phyloP scores from a whole-genome alignment of 768 basidiomycete genomes.

The Amanita brunnescens region DNA sequence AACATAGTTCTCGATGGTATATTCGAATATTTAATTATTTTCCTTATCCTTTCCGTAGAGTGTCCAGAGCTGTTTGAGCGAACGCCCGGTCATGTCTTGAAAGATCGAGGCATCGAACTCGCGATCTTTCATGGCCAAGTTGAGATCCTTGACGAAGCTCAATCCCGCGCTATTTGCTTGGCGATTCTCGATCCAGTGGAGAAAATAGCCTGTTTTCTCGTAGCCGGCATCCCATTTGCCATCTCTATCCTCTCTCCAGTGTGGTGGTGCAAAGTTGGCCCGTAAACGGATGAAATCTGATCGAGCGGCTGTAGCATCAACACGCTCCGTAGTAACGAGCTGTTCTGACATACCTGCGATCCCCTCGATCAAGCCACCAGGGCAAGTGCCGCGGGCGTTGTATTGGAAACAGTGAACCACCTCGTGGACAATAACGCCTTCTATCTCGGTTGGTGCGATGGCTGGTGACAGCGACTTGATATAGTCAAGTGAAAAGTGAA shows the following conservation, averaged over 20 bases:
- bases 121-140: slow-evolving; percentile 38
- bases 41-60: slow-evolving; percentile 25
- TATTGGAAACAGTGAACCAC: slow-evolving; percentile 76
- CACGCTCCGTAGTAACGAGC: too few species aligned
- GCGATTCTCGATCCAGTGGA: slow-evolving; percentile 54
- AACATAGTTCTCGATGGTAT: not conserved
- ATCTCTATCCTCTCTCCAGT: slow-evolving; percentile 48
- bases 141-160: slow-evolving; percentile 50
- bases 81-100: slow-evolving; percentile 39
- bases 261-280: slow-evolving; percentile 52
- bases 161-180: slow-evolving; percentile 26
- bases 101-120: slow-evolving; percentile 47
- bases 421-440: slow-evolving; percentile 67
- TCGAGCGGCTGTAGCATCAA: not conserved
- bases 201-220: slow-evolving; percentile 64
- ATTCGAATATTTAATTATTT: not conserved
- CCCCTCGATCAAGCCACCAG: slow-evolving; percentile 70
- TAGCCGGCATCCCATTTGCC: slow-evolving; percentile 72
- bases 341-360: slow-evolving; percentile 48
- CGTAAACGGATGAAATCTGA: slow-evolving; percentile 66
- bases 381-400: slow-evolving; percentile 50
- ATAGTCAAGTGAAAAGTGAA: slow-evolving; percentile 64
- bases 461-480: slow-evolving; percentile 28
- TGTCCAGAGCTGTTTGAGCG: slow-evolving; percentile 50
- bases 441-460: slow-evolving; percentile 50